Evolutionary conservation across 2,329 filamentous ascomycete genomes (phyloP).

Genomic region (Hymenoscyphus linearis): DNA sequence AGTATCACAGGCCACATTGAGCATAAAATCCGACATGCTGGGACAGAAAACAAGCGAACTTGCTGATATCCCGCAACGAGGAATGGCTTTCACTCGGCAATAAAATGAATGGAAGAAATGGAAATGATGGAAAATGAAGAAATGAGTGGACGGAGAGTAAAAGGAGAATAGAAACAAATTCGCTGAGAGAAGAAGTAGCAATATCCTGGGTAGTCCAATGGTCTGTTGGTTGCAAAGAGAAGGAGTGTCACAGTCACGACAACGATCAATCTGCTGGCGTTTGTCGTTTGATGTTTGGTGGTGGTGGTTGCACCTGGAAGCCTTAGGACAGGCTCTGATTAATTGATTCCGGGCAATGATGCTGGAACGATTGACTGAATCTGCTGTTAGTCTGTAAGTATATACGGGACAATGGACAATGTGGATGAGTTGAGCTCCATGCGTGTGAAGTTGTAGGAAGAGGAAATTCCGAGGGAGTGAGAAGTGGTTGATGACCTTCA

Average conservation of each 20-base stretch:
- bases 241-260: background rate
- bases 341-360: background rate
- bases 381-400: background rate
- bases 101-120: conserved; percentile 1
- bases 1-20: background rate
- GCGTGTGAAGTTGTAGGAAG: conserved; percentile 6
- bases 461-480: conserved; percentile 4
- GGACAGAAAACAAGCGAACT: conserved; percentile 16
- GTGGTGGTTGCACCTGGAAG: background rate
- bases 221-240: conserved; percentile 1
- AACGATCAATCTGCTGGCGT: background rate
- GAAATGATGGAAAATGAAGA: conserved; percentile 11
- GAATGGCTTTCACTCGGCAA: conserved; percentile 23
- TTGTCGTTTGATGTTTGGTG: background rate
- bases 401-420: background rate
- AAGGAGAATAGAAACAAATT: conserved; percentile 7
- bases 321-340: background rate
- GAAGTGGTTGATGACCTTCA: background rate
- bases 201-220: background rate
- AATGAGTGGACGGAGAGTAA: conserved; percentile 1
- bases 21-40: conserved; percentile 14
- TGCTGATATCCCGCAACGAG: conserved; percentile 22
- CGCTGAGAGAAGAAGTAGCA: background rate
- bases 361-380: background rate
- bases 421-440: conserved; percentile 14